Percentiles rank a stretch among this genome's conserved stretches.
phyloP scores from a whole-genome alignment of 1,139 yeast genomes.

The Candida sojae region DNA sequence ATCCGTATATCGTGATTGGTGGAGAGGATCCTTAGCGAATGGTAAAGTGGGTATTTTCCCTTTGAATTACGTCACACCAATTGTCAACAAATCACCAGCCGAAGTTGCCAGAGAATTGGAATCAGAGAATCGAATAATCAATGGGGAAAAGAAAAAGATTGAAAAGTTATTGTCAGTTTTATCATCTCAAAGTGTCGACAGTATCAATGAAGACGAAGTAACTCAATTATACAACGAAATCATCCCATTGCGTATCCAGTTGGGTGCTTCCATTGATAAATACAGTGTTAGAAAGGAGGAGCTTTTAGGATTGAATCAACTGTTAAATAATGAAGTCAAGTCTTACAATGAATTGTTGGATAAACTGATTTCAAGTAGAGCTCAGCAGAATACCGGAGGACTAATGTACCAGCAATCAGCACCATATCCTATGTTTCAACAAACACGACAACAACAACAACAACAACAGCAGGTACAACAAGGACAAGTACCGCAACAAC shows the following conservation, averaged over 20 bases:
- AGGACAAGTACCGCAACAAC: conserved; percentile 15
- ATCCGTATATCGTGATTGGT: conserved; percentile 91
- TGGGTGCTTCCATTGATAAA: conserved; percentile 73
- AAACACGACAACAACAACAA: conserved; percentile 4
- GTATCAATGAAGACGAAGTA: conserved; percentile 42
- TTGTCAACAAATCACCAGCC: conserved; percentile 64
- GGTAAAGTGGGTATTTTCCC: conserved; percentile 94
- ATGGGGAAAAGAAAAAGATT: conserved; percentile 47
- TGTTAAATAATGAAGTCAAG: conserved; percentile 66
- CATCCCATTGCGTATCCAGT: conserved; percentile 69
- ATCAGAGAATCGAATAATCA: conserved; percentile 30
- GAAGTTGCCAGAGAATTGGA: conserved; percentile 34
- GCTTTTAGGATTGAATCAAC: conserved; percentile 65
- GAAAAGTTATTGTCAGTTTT: conserved; percentile 66
- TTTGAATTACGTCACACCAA: conserved; percentile 82
- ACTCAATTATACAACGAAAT: conserved; percentile 66
- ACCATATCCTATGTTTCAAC: conserved; percentile 13
- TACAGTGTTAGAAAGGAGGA: conserved; percentile 77
- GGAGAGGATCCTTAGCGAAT: conserved; percentile 78
- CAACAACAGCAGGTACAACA: conserved; percentile 4
- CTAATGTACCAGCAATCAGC: conserved; percentile 4
- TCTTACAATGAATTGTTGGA: conserved; percentile 73
- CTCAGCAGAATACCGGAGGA: conserved; percentile 9
- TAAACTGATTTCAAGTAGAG: conserved; percentile 33
- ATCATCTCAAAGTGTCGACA: conserved; percentile 36